phyloP scores from a whole-genome alignment of 768 basidiomycete genomes.

The Galerina sulciceps region DNA sequence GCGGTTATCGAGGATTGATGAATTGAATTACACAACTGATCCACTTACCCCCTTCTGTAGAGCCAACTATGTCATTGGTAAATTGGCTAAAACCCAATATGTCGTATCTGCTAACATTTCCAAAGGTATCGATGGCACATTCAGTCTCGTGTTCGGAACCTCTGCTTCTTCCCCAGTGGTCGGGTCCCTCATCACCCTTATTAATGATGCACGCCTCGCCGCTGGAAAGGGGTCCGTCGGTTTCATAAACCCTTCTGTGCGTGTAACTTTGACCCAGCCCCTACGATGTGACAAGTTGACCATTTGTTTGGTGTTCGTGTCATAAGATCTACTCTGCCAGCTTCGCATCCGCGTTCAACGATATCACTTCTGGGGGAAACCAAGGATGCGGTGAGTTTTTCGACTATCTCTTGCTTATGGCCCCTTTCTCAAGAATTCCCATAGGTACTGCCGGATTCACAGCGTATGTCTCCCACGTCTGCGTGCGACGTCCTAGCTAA shows the following conservation, averaged over 20 bases:
- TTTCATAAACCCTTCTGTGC: conserved; percentile 50
- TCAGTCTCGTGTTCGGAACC: conserved; percentile 42
- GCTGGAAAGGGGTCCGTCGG: conserved; percentile 47
- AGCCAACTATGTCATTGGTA: conserved; percentile 45
- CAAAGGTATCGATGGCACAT: conserved; percentile 39
- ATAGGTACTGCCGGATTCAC: conserved; percentile 37
- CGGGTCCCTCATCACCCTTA: conserved; percentile 47
- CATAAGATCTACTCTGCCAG: conserved; percentile 20
- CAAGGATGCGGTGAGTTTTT: conserved; percentile 20
- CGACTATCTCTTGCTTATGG: neutral
- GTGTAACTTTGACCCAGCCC: neutral
- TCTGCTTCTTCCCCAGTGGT: conserved; percentile 46
- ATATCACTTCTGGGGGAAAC: conserved; percentile 26
- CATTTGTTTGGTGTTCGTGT: neutral
- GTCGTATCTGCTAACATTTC: neutral
- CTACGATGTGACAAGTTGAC: neutral
- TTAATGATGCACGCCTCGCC: conserved; percentile 56
- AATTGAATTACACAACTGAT: neutral
- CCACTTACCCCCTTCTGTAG: conserved; percentile 16
- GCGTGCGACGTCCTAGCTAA: neutral
- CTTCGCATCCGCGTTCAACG: conserved; percentile 22
- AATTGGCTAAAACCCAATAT: neutral
- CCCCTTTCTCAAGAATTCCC: neutral
- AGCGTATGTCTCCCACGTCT: conserved; percentile 26
- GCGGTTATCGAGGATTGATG: conserved; percentile 5